Evolutionary conservation across 2,329 filamentous ascomycete species (phyloP).

Genomic region (Penicillium sp.): DNA sequence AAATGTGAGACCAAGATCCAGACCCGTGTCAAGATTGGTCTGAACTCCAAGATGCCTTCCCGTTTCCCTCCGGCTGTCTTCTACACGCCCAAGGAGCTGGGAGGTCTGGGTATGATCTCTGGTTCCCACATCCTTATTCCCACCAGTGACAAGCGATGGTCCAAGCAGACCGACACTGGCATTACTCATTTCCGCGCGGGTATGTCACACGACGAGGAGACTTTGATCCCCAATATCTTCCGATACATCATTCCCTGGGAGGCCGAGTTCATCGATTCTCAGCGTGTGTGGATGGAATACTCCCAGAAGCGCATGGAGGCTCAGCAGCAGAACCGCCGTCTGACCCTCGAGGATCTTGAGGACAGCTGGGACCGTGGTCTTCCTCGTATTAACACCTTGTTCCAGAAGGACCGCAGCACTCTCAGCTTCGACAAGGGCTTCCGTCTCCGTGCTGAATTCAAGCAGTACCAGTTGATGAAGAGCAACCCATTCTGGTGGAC

Average conservation of each 20-base stretch:
- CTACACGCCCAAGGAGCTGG: constrained; percentile 96
- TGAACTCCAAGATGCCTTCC: constrained; percentile 99
- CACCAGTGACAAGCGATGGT: constrained; percentile 96
- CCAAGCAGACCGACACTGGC: constrained; percentile 94
- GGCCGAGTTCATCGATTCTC: constrained; percentile 97
- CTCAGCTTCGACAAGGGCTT: constrained; percentile 99
- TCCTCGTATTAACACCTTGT: constrained; percentile 96
- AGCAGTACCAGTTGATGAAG: constrained; percentile 98
- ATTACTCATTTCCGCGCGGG: constrained; percentile 96
- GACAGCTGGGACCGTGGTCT: constrained; percentile 98
- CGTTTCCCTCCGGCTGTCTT: constrained; percentile 98
- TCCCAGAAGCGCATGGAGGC: constrained; percentile 97
- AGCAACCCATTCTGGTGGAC: constrained; percentile 99
- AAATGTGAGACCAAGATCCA: constrained; percentile 99
- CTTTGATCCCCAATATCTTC: constrained; percentile 97
- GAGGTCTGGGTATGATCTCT: constrained; percentile 97
- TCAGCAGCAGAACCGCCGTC: constrained; percentile 91
- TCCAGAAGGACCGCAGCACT: constrained; percentile 97
- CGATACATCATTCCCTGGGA: constrained; percentile 99
- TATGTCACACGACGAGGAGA: constrained; percentile 98
- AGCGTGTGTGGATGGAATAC: constrained; percentile 98
- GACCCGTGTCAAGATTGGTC: constrained; percentile 95
- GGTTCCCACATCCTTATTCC: constrained; percentile 97
- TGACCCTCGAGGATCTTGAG: constrained; percentile 94
- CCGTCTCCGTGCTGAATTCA: constrained; percentile 92